phyloP scores from a whole-genome alignment of 2,329 filamentous ascomycete genomes.

The Apiospora phragmitis region DNA sequence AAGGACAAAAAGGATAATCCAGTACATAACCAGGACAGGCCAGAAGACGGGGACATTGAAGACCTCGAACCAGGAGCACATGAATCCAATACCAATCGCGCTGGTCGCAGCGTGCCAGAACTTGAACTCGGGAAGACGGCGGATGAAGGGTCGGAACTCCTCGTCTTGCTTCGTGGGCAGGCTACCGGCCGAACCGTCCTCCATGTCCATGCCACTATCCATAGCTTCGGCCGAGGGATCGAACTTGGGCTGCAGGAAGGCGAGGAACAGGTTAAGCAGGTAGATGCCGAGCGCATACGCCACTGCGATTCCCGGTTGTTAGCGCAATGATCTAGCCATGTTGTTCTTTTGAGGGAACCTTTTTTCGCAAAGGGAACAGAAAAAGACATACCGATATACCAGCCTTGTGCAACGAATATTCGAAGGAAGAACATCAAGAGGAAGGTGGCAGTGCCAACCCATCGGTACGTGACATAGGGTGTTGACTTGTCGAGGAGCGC shows the following conservation, averaged over 20 bases:
- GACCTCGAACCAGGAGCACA: conserved; percentile 89
- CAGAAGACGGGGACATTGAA: conserved; percentile 99
- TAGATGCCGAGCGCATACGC: conserved; percentile 98
- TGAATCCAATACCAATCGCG: conserved; percentile 78
- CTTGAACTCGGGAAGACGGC: conserved; percentile 97
- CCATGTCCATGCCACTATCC: conserved; percentile 96
- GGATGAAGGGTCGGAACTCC: conserved; percentile 96
- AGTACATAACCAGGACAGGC: conserved; percentile 97
- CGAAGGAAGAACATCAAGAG: conserved; percentile 83
- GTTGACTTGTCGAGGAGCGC: conserved; percentile 91
- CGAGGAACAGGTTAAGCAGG: conserved; percentile 97
- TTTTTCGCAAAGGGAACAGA: background rate
- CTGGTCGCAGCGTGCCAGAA: conserved; percentile 98
- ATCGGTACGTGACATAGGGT: conserved; percentile 86
- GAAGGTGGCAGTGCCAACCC: conserved; percentile 76
- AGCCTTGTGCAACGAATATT: conserved; percentile 90
- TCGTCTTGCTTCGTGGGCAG: conserved; percentile 95
- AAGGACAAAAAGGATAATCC: conserved; percentile 93
- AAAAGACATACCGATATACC: conserved; percentile 81
- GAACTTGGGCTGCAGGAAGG: conserved; percentile 97
- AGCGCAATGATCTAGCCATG: conserved; percentile 11
- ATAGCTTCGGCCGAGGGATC: conserved; percentile 89
- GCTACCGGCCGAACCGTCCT: conserved; percentile 79
- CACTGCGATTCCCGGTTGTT: conserved; percentile 55
- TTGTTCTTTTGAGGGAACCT: background rate